These are phyloP conservation scores for Asterella californica DNA, from an alignment of 225 moss, liverwort and hornwort genomes.

Conservation along the genomic window DNA sequence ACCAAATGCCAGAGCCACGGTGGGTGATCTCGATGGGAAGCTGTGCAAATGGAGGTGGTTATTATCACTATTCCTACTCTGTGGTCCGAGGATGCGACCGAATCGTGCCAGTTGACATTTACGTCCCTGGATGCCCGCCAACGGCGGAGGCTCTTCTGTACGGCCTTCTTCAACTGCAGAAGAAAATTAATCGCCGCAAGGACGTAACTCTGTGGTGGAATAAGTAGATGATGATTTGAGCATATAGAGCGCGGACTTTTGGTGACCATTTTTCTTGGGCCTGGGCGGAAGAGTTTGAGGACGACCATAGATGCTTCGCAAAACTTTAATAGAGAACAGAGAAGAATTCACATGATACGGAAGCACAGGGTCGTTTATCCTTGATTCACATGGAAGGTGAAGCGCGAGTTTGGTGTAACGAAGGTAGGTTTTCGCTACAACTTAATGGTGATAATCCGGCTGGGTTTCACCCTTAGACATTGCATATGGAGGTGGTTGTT, in stretches of 20 bases:
- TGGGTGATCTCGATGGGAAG: conserved; percentile 95
- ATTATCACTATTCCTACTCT: conserved; percentile 86
- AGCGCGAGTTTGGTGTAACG: background rate
- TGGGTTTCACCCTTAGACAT: background rate
- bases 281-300: conserved; percentile 1
- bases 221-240: conserved; percentile 38
- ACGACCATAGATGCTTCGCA: background rate
- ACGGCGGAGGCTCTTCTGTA: conserved; percentile 89
- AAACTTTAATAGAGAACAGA: background rate
- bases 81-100: conserved; percentile 91
- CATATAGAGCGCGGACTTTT: background rate
- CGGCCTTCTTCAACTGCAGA: conserved; percentile 84
- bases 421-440: background rate
- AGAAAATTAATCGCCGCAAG: conserved; percentile 88
- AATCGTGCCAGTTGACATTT: conserved; percentile 86
- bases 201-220: conserved; percentile 92
- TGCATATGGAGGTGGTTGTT: background rate
- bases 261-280: background rate
- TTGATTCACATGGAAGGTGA: too few species aligned
- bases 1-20: conserved; percentile 96
- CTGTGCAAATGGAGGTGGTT: conserved; percentile 90
- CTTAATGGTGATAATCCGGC: conserved; percentile 1
- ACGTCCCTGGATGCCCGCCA: conserved; percentile 89
- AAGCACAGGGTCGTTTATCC: background rate
- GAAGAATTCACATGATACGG: background rate